Percentiles rank a stretch among this genome's conserved stretches.
phyloP scores from a whole-genome alignment of 2,329 filamentous ascomycete species.

The Phaeoacremonium minimum region DNA sequence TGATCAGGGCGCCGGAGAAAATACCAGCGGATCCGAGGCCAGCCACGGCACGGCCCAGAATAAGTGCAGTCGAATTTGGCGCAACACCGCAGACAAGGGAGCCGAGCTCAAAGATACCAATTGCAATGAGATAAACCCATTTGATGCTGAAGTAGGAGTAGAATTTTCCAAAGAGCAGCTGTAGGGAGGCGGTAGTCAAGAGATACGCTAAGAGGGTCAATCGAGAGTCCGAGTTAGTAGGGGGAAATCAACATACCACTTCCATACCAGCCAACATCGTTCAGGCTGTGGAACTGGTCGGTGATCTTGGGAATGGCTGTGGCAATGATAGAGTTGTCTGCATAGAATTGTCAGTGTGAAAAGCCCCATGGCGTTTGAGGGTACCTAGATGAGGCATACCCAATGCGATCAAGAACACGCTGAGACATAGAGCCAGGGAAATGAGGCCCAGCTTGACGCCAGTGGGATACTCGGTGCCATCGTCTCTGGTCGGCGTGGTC shows the following conservation, averaged over 20 bases:
- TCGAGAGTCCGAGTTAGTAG: neutral
- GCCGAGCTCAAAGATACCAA: slow-evolving; percentile 34
- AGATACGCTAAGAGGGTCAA: slow-evolving; percentile 23
- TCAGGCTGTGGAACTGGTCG: slow-evolving; percentile 30
- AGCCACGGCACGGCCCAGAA: slow-evolving; percentile 22
- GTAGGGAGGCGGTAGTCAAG: slow-evolving; percentile 30
- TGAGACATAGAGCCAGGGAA: slow-evolving; percentile 35
- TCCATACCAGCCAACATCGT: slow-evolving; percentile 42
- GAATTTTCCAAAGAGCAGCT: slow-evolving; percentile 28
- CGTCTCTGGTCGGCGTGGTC: slow-evolving; percentile 25
- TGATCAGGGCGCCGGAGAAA: slow-evolving; percentile 33
- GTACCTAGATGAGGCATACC: too few species aligned
- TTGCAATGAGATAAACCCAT: slow-evolving; percentile 26
- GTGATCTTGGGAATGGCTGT: slow-evolving; percentile 34
- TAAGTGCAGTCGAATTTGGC: slow-evolving; percentile 19
- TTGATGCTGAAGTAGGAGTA: slow-evolving; percentile 37
- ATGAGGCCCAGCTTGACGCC: slow-evolving; percentile 32
- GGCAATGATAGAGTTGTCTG: slow-evolving; percentile 29
- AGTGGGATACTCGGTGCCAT: slow-evolving; percentile 30
- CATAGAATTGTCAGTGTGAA: too few species aligned
- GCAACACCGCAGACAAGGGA: slow-evolving; percentile 28
- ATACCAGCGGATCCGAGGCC: slow-evolving; percentile 31
- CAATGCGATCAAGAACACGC: slow-evolving; percentile 38
- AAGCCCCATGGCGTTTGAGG: too few species aligned
- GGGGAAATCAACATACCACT: slow-evolving; percentile 10